phyloP scores from a whole-genome alignment of 306 rosid species.

The Ormosia emarginata region DNA sequence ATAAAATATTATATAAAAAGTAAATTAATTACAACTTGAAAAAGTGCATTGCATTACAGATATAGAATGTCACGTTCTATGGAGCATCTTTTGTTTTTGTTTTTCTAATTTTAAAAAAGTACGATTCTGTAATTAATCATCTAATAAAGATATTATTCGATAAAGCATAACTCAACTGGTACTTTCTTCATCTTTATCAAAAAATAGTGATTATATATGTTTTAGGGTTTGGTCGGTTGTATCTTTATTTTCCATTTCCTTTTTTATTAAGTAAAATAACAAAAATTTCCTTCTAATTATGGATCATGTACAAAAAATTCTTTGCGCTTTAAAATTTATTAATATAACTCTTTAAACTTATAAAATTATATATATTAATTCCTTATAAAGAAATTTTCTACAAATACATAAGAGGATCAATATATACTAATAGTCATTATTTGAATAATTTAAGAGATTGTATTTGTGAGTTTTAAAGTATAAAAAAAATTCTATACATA shows the following conservation, averaged over 20 bases:
- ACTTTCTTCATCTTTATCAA: not conserved
- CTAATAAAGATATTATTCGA: not conserved
- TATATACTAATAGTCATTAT: too few species aligned
- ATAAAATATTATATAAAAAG: not conserved
- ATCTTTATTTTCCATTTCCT: not conserved
- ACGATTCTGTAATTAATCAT: not conserved
- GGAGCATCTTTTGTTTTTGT: constrained; percentile 5
- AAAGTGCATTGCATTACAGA: constrained; percentile 29
- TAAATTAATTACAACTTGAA: not conserved
- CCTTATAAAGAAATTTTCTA: too few species aligned
- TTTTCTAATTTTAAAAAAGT: not conserved
- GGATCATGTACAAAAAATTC: too few species aligned
- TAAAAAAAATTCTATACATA: too few species aligned
- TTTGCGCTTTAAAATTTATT: too few species aligned
- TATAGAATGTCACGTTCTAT: constrained; percentile 31
- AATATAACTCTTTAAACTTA: too few species aligned
- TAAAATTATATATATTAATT: too few species aligned
- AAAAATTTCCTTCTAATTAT: too few species aligned
- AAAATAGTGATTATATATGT: not conserved
- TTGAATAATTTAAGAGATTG: too few species aligned
- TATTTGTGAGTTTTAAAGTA: too few species aligned
- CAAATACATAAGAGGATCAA: too few species aligned
- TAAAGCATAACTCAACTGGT: not conserved
- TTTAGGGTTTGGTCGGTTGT: not conserved
- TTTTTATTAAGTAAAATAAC: too few species aligned